phyloP scores from a whole-genome alignment of 2,329 filamentous ascomycete species.

The Botrytis pseudocinerea region DNA sequence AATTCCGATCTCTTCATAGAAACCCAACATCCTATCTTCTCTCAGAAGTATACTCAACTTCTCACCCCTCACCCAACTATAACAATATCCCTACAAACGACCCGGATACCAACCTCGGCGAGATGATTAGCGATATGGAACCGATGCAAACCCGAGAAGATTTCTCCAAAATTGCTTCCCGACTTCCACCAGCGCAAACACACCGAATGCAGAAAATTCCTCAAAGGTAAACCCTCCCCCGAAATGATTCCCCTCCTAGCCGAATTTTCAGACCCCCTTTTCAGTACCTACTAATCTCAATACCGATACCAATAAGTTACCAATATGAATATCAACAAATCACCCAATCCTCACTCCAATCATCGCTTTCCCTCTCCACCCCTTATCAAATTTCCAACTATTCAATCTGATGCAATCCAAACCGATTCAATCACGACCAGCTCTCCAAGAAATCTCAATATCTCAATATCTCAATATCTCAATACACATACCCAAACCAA shows the following conservation, averaged over 20 bases:
- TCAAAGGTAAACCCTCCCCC: rapidly evolving
- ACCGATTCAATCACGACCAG: too few relatives aligned
- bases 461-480: too few relatives aligned
- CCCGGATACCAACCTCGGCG: rapidly evolving
- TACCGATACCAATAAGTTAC: background rate
- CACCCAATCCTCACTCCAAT: background rate
- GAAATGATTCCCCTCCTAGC: background rate
- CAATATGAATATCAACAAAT: background rate
- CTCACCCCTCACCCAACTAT: background rate
- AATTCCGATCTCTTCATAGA: background rate
- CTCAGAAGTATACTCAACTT: background rate
- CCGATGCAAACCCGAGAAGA: background rate
- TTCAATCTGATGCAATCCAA: background rate
- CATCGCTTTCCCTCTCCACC: background rate
- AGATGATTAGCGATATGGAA: background rate
- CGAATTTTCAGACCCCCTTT: background rate
- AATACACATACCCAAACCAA: too few relatives aligned
- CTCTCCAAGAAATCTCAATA: background rate
- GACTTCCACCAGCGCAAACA: background rate
- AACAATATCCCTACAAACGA: background rate
- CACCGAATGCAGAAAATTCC: background rate
- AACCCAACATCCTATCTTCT: background rate
- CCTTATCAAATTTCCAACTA: background rate
- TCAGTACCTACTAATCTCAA: background rate
- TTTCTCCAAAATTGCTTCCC: background rate